Evolutionary conservation across 305 asterid species (phyloP), one percentile per base, ranked within the genome.

Genomic region (Solanum hybrid): DNA sequence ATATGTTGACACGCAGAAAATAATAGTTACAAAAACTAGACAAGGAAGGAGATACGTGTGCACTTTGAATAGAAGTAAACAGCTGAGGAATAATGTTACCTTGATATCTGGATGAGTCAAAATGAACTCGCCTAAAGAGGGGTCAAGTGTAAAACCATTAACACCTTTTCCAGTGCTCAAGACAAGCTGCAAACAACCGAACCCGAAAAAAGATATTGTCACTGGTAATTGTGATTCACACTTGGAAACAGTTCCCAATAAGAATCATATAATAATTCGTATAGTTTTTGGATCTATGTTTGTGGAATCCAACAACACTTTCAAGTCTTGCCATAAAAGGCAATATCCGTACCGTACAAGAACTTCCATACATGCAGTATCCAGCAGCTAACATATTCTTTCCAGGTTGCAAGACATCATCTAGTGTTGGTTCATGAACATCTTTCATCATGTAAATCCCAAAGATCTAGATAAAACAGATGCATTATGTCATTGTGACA

Each of bases 361-460:
- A 97, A 93, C 99, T 97, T 88, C 99, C 99, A 61, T 97, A 97
- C 99, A 96, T 97, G 93, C 98, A 97, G 90, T 97, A 97, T 87
- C 99, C 98, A 11, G 99, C 99, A 91, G 99, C 98, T 89, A 96
- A 89, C 99, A 97, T 93, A 68, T 96, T 95, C 90, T 95, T 95
- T 89, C 99, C 99, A 29, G 99, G 98, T 95, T 95, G 99, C 95
- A 97, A 89, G 68, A 96, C 99, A 82, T 96, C 98, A 90, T 94
- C 98, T 17, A 97, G 88, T 65, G 91, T 91, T 17, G 99, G 98
- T 32, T 96, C 98, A 15, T 38, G 78, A 37, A 92, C 96, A 34
- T 95, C 98, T 82, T 93, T 89, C 24, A 96, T 90, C 92, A 92
- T 89, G 91, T 97, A 97, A 89, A 97, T 93, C 89, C 99, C 99